Evolutionary conservation across 495 filamentous ascomycete genomes (phyloP), one percentile per base, ranked within the genome.

Genomic region (Tuber microsphaerosporum): DNA sequence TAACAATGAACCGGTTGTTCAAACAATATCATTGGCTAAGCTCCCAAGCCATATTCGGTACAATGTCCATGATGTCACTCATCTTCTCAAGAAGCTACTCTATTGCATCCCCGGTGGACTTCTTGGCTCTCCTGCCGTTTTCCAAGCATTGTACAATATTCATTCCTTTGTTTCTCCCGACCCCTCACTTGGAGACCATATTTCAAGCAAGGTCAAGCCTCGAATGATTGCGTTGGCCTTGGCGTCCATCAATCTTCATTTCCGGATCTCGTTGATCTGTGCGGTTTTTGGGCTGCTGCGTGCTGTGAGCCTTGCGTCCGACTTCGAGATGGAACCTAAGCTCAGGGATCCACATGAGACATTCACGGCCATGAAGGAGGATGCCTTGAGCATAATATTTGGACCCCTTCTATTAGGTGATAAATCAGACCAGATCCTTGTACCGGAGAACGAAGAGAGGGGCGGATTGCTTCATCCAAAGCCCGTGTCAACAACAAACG

Each of bases 41-140:
- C 84, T 89, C 14, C 89, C 89, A 12, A 75, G 77, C 14, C 88
- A 88, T 77, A 89, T 90, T 78, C 85, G 82, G 76, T 86, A 83
- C 31, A 77, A 86, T 20, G 85, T 90, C n/a, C 89, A 92, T 73
- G 90, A 92, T 84, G 89, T 94, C 12, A 91, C 90, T 1, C 91
- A 90, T 70, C 86, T 89, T 16, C 91, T 94, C 84, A 93, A 92
- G 80, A 88, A 87, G 42, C 84, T 95, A 10, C 83, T 95, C 22
- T 86, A 88, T 12, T 91, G 90, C 8, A 83, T 95, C 1, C 92
- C 92, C 0, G 90, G 89, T 2, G 92, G 92, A 2, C 89, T 94
- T 51, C 84, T 95, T 17, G 92, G 92, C 20, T 91, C 90, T 39
- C 79, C 88, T 48, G 83, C 85, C 37, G 82, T 94, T 39, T 94